Evolutionary conservation across 73 alveolate genomes (phyloP), one percentile per base, ranked within the genome.

Genomic region (Paraurostyla sp.): DNA sequence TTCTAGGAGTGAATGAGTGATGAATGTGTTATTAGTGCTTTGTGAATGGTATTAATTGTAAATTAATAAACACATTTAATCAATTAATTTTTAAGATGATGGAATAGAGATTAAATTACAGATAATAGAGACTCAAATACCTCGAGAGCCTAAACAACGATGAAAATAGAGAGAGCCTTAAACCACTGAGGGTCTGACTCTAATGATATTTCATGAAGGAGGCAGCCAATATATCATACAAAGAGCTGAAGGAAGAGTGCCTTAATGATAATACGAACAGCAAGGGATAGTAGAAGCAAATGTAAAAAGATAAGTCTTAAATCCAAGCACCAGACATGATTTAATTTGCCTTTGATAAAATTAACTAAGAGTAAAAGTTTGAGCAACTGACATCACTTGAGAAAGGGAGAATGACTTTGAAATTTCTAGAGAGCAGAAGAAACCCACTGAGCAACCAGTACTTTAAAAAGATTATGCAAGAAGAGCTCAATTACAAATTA

Each of bases 321-420:
- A n/a, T n/a, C n/a, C 45, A 60, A 27, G 51, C 78, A 11, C 78
- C 78, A 30, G 45, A 60, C 22, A 60, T 60, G 78, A 60, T 60
- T 29, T 3, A 30, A 9, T 60, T 60, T 60, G 78, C 78, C 4
- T 3, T 60, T 9, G 78, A 60, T 60, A 60, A 60, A 23, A 60
- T 60, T 16, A 33, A 60, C 15, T 16, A 60, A 60, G 78, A 60
- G 32, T 27, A 60, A 27, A 60, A 60, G 25, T 60, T 60, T 60
- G 78, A 60, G 25, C 22, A 60, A 60, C 22, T 60, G 3, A 60
- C 51, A 29, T 27, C 9, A 27, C 50, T 30, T 3, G 78, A 60
- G 78, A 18, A 50, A 27, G 78, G 78, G 3, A 7, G 78, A 7
- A 6, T 60, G 25, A 25, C 32, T 16, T 13, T 60, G 78, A 60